phyloP scores from a whole-genome alignment of 176 grass and related monocot species.

The Carex kokanica region DNA sequence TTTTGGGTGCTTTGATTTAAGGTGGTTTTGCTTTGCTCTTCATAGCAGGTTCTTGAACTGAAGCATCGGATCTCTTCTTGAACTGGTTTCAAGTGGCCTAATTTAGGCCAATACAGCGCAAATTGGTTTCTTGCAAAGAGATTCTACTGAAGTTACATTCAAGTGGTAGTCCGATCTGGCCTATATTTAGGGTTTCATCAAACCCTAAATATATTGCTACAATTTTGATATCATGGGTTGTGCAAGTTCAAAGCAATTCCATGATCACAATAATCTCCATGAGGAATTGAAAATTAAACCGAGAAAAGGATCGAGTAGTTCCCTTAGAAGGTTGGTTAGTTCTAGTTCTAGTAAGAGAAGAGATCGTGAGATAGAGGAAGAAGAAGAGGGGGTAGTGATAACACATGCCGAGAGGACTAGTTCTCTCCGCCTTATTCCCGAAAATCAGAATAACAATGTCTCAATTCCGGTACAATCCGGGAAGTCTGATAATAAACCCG shows the following conservation, averaged over 20 bases:
- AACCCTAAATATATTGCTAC: background rate
- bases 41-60: slow-evolving; percentile 18
- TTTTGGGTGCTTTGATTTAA: slow-evolving; percentile 1
- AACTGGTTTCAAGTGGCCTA: background rate
- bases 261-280: slow-evolving; percentile 37
- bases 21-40: slow-evolving; percentile 14
- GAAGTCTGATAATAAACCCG: background rate
- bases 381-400: slow-evolving; percentile 52
- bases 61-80: slow-evolving; percentile 27
- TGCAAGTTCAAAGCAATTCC: slow-evolving; percentile 76
- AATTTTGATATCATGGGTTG: slow-evolving; percentile 61
- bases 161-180: slow-evolving; percentile 12
- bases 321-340: slow-evolving; percentile 74
- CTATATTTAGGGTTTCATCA: background rate
- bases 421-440: slow-evolving; percentile 50
- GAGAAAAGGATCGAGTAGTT: slow-evolving; percentile 55
- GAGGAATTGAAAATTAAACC: slow-evolving; percentile 43
- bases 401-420: slow-evolving; percentile 36
- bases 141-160: background rate
- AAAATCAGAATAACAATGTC: slow-evolving; percentile 23
- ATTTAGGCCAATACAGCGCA: background rate
- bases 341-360: slow-evolving; percentile 68
- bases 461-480: background rate
- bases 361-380: slow-evolving; percentile 50
- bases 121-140: background rate